Evolutionary conservation across 2,329 filamentous ascomycete genomes (phyloP), one percentile per base, ranked within the genome.

Genomic region (Neofusicoccum umdonicola): DNA sequence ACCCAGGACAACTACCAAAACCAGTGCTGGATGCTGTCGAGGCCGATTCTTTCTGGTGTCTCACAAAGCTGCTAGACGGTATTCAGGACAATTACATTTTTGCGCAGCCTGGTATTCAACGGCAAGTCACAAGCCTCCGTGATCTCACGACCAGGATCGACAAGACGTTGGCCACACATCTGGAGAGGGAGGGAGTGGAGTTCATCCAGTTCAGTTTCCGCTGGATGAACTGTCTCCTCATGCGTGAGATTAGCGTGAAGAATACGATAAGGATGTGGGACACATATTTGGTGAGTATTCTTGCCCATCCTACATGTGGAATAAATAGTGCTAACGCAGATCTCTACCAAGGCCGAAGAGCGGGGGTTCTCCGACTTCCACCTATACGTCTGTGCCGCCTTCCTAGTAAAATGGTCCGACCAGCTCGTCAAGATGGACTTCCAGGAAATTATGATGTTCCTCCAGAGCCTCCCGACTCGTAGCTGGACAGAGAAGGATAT

Each of bases 211-310:
- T 99, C 79, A 97, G 93, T 78, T 99, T 99, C 76, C 86, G 95
- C 64, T 99, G 95, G 95, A 99, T 99, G 95, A 99, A 99, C 73
- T 99, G 95, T 77, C 86, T 99, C 61, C 83, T 99, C 69, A 99
- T 99, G 95, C 87, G 95, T 68, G 95, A 99, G 80, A 91, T 99
- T 69, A 97, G 91, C 74, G 94, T 99, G 65, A 91, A 89, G 76
- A 98, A 97, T 76, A 97, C 93, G 0, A 96, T 99, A 68, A 86
- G 95, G 70, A 99, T 99, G 95, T 99, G 95, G 95, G 95, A 99
- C 78, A 99, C 95, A 31, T 99, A 99, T 80, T 86, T 99, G 81
- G 94, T 97, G 82, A 75, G 88, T 79, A 60, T 5, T 13, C 5
- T 45, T 19, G 15, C 39, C 27, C 9, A 39, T 11, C 11, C 2